Evolutionary conservation across 2,329 filamentous ascomycete genomes (phyloP).

Genomic region (Aureobasidium uvarum): DNA sequence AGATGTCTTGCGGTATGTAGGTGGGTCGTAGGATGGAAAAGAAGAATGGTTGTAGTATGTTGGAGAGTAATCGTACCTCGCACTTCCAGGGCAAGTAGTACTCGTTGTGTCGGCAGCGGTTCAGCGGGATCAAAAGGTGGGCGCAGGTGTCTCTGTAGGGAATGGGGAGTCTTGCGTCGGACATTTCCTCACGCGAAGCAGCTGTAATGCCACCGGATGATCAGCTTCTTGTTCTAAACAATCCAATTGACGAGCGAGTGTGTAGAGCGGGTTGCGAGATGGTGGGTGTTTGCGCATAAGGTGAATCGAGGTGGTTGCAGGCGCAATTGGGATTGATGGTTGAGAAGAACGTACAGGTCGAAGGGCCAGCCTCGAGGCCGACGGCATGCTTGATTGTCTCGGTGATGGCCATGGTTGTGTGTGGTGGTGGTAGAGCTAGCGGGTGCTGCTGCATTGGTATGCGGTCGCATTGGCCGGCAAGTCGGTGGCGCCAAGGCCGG

Average conservation of each 20-base stretch:
- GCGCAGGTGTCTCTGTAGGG: slow-evolving; percentile 96
- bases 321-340: neutral
- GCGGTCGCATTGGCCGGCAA: slow-evolving; percentile 20
- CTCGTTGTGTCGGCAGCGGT: slow-evolving; percentile 86
- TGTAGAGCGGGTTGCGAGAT: neutral
- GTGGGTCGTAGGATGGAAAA: neutral
- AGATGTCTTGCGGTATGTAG: neutral
- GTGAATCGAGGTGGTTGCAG: neutral
- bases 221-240: slow-evolving; percentile 25
- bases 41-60: neutral
- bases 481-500: neutral
- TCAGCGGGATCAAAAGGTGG: slow-evolving; percentile 89
- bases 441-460: slow-evolving; percentile 1
- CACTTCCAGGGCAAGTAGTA: slow-evolving; percentile 99
- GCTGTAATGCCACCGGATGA: slow-evolving; percentile 46
- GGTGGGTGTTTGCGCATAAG: neutral
- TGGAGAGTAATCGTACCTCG: slow-evolving; percentile 58
- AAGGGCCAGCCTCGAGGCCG: slow-evolving; percentile 42
- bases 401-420: slow-evolving; percentile 42
- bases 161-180: slow-evolving; percentile 80
- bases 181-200: slow-evolving; percentile 89
- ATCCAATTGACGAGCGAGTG: neutral
- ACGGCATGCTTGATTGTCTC: slow-evolving; percentile 51
- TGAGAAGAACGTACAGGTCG: slow-evolving; percentile 37
- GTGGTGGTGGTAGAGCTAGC: neutral